Conservation (phyloP, 1,139 yeast species). For the Kodamaea fungicola region DNA sequence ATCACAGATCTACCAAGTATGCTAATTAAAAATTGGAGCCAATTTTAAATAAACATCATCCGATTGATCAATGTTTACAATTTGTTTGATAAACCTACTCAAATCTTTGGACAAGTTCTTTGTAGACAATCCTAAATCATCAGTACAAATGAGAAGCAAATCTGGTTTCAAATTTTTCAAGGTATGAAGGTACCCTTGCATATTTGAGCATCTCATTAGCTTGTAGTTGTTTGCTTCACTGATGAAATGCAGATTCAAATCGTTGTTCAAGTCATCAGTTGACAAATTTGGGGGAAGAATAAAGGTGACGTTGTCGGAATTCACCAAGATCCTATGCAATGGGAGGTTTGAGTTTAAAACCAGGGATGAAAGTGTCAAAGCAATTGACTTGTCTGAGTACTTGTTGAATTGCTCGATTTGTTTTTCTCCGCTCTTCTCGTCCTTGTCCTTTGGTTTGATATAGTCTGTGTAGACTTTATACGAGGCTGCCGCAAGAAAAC, state of each 20-base stretch:
- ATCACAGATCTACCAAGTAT: too few species aligned
- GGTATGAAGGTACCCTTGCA: conserved; percentile 42
- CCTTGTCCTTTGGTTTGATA: conserved; percentile 5
- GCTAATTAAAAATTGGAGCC: conserved; percentile 20
- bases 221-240: conserved; percentile 30
- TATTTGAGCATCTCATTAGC: conserved; percentile 38
- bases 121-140: conserved; percentile 38
- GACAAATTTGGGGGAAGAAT: conserved; percentile 46
- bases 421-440: conserved; percentile 6
- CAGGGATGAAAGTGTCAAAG: conserved; percentile 43
- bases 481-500: conserved; percentile 34
- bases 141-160: conserved; percentile 39
- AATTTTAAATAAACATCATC: conserved; percentile 28
- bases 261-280: conserved; percentile 35
- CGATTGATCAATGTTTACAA: conserved; percentile 34
- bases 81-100: conserved; percentile 37
- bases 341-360: conserved; percentile 40
- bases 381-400: conserved; percentile 36
- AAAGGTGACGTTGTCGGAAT: conserved; percentile 42
- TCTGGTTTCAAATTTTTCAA: conserved; percentile 44
- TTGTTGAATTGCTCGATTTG: conserved; percentile 7
- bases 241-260: conserved; percentile 11
- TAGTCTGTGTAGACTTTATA: conserved; percentile 30
- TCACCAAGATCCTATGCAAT: conserved; percentile 35
- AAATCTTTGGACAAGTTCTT: conserved; percentile 34